Percentiles rank a stretch among this genome's conserved stretches.
Evolutionary conservation across 73 alveolate species (phyloP).

Genomic region (Paramecium primaurelia): DNA sequence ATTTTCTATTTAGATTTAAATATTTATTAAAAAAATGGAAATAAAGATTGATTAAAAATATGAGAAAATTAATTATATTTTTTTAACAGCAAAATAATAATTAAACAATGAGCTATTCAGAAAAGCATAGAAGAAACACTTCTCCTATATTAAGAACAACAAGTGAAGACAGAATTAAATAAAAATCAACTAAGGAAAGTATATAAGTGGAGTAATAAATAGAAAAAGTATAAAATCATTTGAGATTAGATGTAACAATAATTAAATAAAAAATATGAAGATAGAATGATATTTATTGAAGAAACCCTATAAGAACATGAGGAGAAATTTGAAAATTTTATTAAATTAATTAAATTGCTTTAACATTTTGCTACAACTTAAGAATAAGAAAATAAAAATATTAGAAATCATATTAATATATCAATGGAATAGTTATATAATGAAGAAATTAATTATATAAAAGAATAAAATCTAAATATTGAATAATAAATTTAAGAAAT

Average conservation of each 20-base stretch:
- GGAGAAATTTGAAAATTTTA: constrained; percentile 19
- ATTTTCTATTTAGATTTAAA: neutral
- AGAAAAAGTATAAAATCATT: neutral
- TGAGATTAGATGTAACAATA: neutral
- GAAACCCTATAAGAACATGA: constrained; percentile 5
- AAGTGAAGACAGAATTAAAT: constrained; percentile 1
- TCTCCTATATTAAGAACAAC: constrained; percentile 16
- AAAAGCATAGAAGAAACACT: constrained; percentile 4
- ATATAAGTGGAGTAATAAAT: neutral
- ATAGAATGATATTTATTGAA: constrained; percentile 2
- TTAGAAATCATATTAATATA: neutral
- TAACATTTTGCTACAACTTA: constrained; percentile 37
- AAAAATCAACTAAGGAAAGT: neutral
- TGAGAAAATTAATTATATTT: neutral
- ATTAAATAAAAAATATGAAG: neutral
- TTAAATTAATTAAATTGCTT: constrained; percentile 4
- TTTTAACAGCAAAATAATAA: neutral
- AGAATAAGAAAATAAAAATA: constrained; percentile 21
- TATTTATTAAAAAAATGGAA: neutral
- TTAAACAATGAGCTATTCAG: neutral
- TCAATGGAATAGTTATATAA: constrained; percentile 22
- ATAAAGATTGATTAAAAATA: neutral
- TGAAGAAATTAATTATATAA: neutral
- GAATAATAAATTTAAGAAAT: neutral
- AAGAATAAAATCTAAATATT: neutral